phyloP scores from a whole-genome alignment of 371 early-diverging fungal genomes.

The Mortierella sp. region DNA sequence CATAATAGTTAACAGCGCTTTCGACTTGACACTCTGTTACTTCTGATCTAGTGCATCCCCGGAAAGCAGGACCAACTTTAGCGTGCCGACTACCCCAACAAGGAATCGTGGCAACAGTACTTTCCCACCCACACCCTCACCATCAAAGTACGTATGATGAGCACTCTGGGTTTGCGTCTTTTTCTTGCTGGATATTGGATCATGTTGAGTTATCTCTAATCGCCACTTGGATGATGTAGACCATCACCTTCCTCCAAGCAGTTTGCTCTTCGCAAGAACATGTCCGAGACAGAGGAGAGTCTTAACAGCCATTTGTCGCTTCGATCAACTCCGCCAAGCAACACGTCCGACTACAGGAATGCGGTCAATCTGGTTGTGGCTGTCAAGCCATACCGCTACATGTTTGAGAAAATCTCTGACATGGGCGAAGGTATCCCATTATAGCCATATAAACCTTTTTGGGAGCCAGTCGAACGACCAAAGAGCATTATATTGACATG shows the following conservation, averaged over 20 bases:
- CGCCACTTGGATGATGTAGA: no score
- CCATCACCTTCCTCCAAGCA: slow-evolving; percentile 30
- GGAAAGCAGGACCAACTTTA: not conserved
- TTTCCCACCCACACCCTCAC: not conserved
- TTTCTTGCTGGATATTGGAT: no score
- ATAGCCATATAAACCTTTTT: no score
- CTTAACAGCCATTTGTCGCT: slow-evolving; percentile 29
- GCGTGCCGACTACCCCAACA: slow-evolving; percentile 9
- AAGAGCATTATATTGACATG: not conserved
- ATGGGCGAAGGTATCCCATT: slow-evolving; percentile 68
- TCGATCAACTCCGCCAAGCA: slow-evolving; percentile 7
- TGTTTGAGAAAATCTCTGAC: slow-evolving; percentile 86
- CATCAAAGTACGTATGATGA: slow-evolving; percentile 17
- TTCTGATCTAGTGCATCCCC: not conserved
- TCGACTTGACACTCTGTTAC: no score
- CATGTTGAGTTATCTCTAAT: no score
- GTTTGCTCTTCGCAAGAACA: slow-evolving; percentile 37
- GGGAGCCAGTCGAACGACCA: not conserved
- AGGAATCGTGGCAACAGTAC: slow-evolving; percentile 8
- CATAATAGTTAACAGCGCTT: no score
- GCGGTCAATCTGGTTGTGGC: slow-evolving; percentile 59
- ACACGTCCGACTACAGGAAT: slow-evolving; percentile 24
- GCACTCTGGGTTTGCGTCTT: no score
- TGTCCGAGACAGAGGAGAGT: slow-evolving; percentile 30
- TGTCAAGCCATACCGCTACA: slow-evolving; percentile 80